phyloP scores from a whole-genome alignment of 2,329 filamentous ascomycete species.

The Colletotrichum sp. region DNA sequence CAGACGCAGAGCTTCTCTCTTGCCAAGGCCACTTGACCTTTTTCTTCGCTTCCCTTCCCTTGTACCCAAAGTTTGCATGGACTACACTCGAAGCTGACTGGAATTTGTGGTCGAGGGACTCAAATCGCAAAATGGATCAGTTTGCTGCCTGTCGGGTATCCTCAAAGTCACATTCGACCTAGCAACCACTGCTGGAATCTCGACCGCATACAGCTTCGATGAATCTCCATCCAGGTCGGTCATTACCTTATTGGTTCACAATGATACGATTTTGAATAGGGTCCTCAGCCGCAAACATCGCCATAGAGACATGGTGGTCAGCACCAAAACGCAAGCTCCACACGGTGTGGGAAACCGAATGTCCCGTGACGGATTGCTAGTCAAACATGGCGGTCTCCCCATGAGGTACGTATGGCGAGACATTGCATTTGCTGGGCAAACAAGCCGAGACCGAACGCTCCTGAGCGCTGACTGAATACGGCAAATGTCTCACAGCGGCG shows the following conservation, averaged over 20 bases:
- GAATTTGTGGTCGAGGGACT: neutral
- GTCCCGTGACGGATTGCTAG: conserved; percentile 10
- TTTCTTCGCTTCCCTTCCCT: neutral
- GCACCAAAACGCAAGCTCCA: neutral
- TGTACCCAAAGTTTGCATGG: neutral
- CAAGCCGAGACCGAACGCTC: neutral
- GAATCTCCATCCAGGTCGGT: neutral
- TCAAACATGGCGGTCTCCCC: neutral
- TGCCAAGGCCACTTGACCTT: neutral
- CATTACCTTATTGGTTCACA: neutral
- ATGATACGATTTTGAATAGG: neutral
- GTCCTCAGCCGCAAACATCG: neutral
- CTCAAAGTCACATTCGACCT: neutral
- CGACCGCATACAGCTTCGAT: neutral
- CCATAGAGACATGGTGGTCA: neutral
- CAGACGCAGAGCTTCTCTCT: neutral
- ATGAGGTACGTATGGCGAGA: neutral
- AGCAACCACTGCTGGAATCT: neutral
- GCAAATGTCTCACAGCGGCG: neutral
- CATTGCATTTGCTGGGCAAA: neutral
- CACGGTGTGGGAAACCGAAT: neutral
- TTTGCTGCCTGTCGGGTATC: neutral
- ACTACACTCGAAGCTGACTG: neutral
- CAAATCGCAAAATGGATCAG: neutral
- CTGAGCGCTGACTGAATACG: neutral